Conservation (phyloP, 2,329 filamentous ascomycete species). For the Aureobasidium mangrovei region DNA sequence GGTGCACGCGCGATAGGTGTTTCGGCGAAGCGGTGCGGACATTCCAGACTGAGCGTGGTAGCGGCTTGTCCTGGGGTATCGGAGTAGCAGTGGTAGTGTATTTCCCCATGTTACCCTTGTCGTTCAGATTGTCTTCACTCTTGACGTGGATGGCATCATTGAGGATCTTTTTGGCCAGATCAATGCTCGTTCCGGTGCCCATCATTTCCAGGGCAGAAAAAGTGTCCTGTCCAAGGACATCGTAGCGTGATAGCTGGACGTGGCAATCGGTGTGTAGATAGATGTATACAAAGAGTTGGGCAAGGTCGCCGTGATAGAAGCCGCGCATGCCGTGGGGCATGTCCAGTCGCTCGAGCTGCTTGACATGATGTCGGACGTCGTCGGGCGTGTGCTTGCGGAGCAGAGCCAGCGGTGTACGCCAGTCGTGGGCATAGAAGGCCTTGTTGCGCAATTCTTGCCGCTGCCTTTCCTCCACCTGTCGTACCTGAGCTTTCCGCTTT, state of each 20-base stretch:
- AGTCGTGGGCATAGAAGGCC: slow-evolving; percentile 1
- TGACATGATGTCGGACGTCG: slow-evolving; percentile 2
- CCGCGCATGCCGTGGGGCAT: slow-evolving; percentile 13
- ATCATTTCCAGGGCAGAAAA: slow-evolving; percentile 1
- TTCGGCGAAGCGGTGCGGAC: not conserved
- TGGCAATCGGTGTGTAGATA: slow-evolving; percentile 13
- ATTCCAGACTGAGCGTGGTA: not conserved
- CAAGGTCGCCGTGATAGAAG: slow-evolving; percentile 5
- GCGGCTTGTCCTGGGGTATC: not conserved
- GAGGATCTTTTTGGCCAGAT: not conserved
- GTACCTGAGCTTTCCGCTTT: not conserved
- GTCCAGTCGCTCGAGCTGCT: slow-evolving; percentile 4
- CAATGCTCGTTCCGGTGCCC: not conserved
- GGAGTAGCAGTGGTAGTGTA: not conserved
- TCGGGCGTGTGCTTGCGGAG: slow-evolving; percentile 1
- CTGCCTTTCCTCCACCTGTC: not conserved
- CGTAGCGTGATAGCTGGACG: not conserved
- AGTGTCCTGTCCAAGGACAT: not conserved
- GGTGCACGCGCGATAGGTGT: not conserved
- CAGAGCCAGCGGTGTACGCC: slow-evolving; percentile 1
- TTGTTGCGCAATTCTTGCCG: not conserved
- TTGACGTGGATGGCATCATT: slow-evolving; percentile 1
- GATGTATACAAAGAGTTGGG: slow-evolving; percentile 4
- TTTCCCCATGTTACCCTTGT: not conserved
- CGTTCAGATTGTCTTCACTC: not conserved